phyloP scores from a whole-genome alignment of 768 basidiomycete genomes.

The Mycena filopes region DNA sequence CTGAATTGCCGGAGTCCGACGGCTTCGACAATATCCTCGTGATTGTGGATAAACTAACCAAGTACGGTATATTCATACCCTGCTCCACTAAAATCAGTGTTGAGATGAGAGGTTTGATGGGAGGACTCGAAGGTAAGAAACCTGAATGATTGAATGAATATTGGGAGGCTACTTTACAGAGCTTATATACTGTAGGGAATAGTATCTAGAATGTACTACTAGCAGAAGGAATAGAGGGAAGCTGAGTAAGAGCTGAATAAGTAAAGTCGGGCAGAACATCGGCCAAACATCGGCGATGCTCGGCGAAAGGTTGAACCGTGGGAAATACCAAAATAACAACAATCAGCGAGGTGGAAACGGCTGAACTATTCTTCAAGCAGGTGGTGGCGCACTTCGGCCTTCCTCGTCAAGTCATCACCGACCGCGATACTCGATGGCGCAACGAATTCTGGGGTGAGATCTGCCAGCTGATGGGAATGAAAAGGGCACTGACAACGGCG shows the following conservation, averaged over 20 bases:
- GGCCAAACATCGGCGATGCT: no score
- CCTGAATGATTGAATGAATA: no score
- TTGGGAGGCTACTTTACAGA: no score
- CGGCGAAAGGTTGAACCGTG: no score
- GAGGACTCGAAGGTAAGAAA: no score
- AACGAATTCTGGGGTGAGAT: conserved; percentile 42
- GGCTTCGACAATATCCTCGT: conserved; percentile 45
- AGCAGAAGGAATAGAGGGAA: no score
- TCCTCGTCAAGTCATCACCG: conserved; percentile 41
- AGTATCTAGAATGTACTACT: no score
- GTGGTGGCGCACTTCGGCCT: background rate
- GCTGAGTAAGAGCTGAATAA: no score
- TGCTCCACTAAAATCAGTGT: conserved; percentile 35
- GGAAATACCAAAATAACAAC: no score
- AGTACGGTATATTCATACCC: conserved; percentile 53
- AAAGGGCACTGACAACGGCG: conserved; percentile 40
- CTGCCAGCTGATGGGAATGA: conserved; percentile 36
- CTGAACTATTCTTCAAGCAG: background rate
- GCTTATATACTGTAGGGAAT: no score
- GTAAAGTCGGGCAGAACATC: no score
- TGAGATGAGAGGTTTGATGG: no score
- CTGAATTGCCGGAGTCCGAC: conserved; percentile 43
- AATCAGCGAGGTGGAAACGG: conserved; percentile 31
- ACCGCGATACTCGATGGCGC: conserved; percentile 39
- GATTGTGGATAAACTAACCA: conserved; percentile 50